These are phyloP conservation scores for Suillus lakei DNA, from an alignment of 768 basidiomycete genomes.

Conservation along the genomic window DNA sequence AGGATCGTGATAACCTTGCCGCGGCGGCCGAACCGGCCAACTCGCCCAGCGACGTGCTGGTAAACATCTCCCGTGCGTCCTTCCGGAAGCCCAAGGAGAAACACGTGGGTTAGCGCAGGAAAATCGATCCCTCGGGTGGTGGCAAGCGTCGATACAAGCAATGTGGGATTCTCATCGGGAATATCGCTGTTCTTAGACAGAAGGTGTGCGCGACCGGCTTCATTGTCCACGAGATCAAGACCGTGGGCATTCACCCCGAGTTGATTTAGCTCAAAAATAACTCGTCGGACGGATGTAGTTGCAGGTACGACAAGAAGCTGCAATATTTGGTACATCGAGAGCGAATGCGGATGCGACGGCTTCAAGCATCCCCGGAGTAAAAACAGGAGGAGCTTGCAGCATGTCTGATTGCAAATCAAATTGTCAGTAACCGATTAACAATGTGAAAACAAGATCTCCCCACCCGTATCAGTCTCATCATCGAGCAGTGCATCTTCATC, in stretches of 20 bases:
- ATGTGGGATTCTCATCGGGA: slow-evolving; percentile 54
- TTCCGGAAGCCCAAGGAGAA: slow-evolving; percentile 67
- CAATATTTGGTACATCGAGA: slow-evolving; percentile 69
- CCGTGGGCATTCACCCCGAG: slow-evolving; percentile 71
- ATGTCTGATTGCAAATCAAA: slow-evolving; percentile 42
- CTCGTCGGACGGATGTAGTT: slow-evolving; percentile 61
- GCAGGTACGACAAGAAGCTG: slow-evolving; percentile 72
- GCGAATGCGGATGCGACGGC: slow-evolving; percentile 74
- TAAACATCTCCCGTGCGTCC: slow-evolving; percentile 61
- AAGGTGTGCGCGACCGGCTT: slow-evolving; percentile 48
- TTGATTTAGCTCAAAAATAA: slow-evolving; percentile 64
- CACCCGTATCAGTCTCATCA: slow-evolving; percentile 28
- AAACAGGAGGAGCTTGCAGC: slow-evolving; percentile 50
- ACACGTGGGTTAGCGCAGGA: slow-evolving; percentile 73
- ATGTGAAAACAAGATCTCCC: background rate
- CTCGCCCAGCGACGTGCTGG: slow-evolving; percentile 73
- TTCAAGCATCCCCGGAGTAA: slow-evolving; percentile 63
- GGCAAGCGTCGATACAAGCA: slow-evolving; percentile 73
- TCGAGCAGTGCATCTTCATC: slow-evolving; percentile 23
- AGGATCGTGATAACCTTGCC: slow-evolving; percentile 74
- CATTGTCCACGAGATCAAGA: slow-evolving; percentile 55
- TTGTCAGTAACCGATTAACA: slow-evolving; percentile 13
- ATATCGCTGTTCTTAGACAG: slow-evolving; percentile 36
- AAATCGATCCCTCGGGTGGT: slow-evolving; percentile 77
- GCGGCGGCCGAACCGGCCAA: slow-evolving; percentile 68